phyloP scores from a whole-genome alignment of 805 yeast genomes.

The Wickerhamomyces kurtzmanii region DNA sequence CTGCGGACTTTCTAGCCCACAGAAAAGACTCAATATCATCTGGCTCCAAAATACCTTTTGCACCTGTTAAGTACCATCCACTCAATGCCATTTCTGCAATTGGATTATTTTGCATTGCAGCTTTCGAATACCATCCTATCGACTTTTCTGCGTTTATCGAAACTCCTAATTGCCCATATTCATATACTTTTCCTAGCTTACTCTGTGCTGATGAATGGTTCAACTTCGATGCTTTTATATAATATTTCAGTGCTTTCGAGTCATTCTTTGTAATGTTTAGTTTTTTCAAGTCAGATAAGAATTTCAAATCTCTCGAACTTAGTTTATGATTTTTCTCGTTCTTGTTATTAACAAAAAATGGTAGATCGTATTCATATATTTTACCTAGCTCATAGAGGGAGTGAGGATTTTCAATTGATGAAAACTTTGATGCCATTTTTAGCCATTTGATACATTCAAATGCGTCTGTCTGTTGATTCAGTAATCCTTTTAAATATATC shows the following conservation, averaged over 20 bases:
- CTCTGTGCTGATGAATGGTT: conserved; percentile 62
- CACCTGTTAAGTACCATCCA: conserved; percentile 75
- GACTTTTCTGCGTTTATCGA: conserved; percentile 45
- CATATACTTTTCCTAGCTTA: conserved; percentile 63
- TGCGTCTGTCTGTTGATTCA: conserved; percentile 28
- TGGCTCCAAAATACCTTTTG: conserved; percentile 36
- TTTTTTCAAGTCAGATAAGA: conserved; percentile 21
- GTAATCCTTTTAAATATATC: conserved; percentile 41
- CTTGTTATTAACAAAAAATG: too few species aligned
- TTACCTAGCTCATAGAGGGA: conserved; percentile 50
- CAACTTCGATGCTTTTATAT: conserved; percentile 46
- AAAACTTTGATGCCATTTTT: conserved; percentile 33
- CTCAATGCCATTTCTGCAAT: conserved; percentile 64
- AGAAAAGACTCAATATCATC: conserved; percentile 57
- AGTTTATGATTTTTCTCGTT: conserved; percentile 1
- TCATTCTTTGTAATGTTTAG: conserved; percentile 23
- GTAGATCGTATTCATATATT: conserved; percentile 37
- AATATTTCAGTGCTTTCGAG: conserved; percentile 37
- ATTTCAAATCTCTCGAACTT: conserved; percentile 17
- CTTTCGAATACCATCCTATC: conserved; percentile 65
- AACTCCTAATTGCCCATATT: conserved; percentile 52
- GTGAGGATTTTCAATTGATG: conserved; percentile 38
- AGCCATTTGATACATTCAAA: conserved; percentile 41
- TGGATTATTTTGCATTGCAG: conserved; percentile 51
- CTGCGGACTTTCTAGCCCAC: conserved; percentile 59